phyloP scores from a whole-genome alignment of 768 basidiomycete species.

The Auricularia cornea region DNA sequence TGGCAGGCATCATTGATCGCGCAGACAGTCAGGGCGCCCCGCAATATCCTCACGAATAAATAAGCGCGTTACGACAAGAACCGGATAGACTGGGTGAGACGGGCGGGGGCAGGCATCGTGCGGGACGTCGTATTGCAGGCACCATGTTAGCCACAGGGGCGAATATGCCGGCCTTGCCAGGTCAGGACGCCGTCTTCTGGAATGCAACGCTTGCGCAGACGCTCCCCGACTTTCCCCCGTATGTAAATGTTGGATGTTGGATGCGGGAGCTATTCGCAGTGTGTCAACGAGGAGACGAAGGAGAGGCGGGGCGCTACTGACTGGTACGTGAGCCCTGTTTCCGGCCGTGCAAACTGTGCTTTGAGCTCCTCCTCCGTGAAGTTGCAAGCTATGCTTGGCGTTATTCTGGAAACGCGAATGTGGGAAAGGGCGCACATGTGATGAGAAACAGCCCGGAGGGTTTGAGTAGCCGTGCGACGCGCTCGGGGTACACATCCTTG shows the following conservation, averaged over 20 bases:
- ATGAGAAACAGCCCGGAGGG: constrained; percentile 67
- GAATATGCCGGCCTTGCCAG: too few species aligned
- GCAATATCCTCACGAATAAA: too few species aligned
- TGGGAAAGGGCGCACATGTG: constrained; percentile 51
- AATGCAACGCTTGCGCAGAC: constrained; percentile 67
- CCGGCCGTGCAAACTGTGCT: constrained; percentile 38
- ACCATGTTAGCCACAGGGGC: too few species aligned
- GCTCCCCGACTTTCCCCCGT: constrained; percentile 71
- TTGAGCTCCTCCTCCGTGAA: constrained; percentile 74
- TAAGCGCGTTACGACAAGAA: too few species aligned
- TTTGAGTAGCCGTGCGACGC: constrained; percentile 48
- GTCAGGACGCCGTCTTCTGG: constrained; percentile 14
- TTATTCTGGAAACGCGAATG: neutral
- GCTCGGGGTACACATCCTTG: constrained; percentile 49
- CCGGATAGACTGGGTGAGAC: too few species aligned
- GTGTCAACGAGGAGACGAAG: neutral
- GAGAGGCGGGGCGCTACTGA: constrained; percentile 25
- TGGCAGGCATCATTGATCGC: too few species aligned
- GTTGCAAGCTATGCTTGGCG: constrained; percentile 53
- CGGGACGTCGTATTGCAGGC: too few species aligned
- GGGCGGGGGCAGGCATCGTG: too few species aligned
- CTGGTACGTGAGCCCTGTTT: constrained; percentile 55
- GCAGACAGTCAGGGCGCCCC: too few species aligned
- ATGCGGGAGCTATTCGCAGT: constrained; percentile 52
- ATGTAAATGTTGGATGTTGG: constrained; percentile 62